Percentiles rank a stretch among this genome's conserved stretches.
Conservation (phyloP, 352 stramenopile species). For the Blastocystis sp. region DNA sequence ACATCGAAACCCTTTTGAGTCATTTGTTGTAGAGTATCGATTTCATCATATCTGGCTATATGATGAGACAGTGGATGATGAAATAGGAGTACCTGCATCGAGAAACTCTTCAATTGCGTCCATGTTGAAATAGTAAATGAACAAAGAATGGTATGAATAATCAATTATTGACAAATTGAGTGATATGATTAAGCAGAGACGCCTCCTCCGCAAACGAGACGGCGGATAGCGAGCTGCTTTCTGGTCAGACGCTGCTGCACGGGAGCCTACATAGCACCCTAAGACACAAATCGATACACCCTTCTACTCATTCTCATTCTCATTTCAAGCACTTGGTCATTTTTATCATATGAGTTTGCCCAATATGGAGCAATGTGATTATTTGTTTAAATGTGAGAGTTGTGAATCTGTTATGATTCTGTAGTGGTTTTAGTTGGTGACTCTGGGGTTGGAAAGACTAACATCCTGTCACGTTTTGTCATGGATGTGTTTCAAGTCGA, state of each 20-base stretch:
- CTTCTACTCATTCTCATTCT: no score
- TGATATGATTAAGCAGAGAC: slow-evolving; percentile 21
- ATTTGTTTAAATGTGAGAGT: background rate
- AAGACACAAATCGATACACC: no score
- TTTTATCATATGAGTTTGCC: background rate
- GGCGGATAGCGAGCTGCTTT: background rate
- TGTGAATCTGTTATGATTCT: background rate
- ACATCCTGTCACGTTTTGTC: background rate
- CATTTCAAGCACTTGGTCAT: background rate
- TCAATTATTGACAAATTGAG: no score
- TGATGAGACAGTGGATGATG: background rate
- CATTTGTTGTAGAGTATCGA: background rate
- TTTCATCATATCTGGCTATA: background rate
- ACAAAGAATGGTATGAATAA: no score
- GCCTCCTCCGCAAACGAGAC: background rate
- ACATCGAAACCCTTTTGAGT: background rate
- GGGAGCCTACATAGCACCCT: no score
- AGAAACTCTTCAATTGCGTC: background rate
- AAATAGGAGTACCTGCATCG: background rate
- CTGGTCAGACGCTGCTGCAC: no score
- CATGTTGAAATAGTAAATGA: no score
- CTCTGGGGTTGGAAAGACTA: background rate
- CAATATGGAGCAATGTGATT: background rate
- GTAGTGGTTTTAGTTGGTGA: background rate
- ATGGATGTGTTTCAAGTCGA: background rate